phyloP scores from a whole-genome alignment of 2,329 filamentous ascomycete species.

The Lomentospora prolificans region DNA sequence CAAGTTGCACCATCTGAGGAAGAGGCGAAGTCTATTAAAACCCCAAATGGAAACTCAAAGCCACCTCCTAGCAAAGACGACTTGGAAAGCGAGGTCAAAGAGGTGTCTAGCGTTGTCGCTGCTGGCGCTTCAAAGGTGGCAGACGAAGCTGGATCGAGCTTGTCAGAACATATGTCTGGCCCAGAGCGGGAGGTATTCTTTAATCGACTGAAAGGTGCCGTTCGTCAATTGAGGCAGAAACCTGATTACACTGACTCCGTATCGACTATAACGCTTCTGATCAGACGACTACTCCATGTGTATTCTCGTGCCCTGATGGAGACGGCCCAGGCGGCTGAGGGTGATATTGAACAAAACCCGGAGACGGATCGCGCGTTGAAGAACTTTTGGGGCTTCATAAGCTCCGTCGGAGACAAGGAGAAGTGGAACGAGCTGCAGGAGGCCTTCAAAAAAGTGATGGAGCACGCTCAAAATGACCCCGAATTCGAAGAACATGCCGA shows the following conservation, averaged over 20 bases:
- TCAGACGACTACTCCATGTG: slow-evolving; percentile 66
- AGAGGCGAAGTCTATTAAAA: background rate
- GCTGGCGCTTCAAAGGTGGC: slow-evolving; percentile 45
- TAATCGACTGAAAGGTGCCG: slow-evolving; percentile 64
- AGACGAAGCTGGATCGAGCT: slow-evolving; percentile 55
- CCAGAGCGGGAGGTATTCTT: slow-evolving; percentile 65
- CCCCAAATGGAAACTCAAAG: slow-evolving; percentile 8
- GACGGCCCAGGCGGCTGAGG: slow-evolving; percentile 53
- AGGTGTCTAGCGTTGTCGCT: slow-evolving; percentile 42
- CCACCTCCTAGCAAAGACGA: slow-evolving; percentile 48
- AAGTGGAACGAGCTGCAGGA: slow-evolving; percentile 69
- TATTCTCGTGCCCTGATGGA: slow-evolving; percentile 68
- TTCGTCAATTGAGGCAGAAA: slow-evolving; percentile 63
- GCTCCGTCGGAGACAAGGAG: slow-evolving; percentile 63
- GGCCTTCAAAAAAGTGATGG: slow-evolving; percentile 59
- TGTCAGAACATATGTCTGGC: slow-evolving; percentile 62
- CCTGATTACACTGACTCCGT: slow-evolving; percentile 82
- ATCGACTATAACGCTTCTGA: slow-evolving; percentile 62
- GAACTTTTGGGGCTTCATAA: slow-evolving; percentile 73
- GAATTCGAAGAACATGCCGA: slow-evolving; percentile 72
- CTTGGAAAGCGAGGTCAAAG: slow-evolving; percentile 45
- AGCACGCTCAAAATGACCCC: slow-evolving; percentile 66
- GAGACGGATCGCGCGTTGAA: slow-evolving; percentile 66
- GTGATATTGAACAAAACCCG: slow-evolving; percentile 62
- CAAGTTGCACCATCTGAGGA: slow-evolving; percentile 43